These are phyloP conservation scores for Cutaneotrichosporon cutaneum DNA, from an alignment of 1,284 basidiomycete genomes.

Conservation along the genomic window DNA sequence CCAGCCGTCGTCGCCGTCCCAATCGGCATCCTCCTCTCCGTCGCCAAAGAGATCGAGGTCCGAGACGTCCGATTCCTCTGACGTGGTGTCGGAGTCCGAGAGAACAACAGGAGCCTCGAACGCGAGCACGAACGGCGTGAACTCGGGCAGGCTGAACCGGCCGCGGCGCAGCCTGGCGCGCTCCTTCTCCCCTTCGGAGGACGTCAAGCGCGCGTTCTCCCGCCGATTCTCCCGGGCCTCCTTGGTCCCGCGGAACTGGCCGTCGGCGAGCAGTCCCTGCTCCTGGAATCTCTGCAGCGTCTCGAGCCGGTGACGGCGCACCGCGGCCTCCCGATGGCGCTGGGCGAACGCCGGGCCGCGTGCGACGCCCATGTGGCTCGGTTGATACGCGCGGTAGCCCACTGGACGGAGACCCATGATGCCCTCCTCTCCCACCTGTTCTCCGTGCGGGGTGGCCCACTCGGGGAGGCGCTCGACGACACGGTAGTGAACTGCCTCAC, in stretches of 20 bases:
- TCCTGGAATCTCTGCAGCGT: background rate
- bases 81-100: no score
- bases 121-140: no score
- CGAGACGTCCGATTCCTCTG: background rate
- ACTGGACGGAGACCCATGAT: background rate
- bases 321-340: background rate
- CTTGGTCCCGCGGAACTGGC: background rate
- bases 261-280: background rate
- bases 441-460: background rate
- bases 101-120: no score
- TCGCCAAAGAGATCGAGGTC: background rate
- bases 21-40: background rate
- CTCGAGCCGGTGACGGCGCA: background rate
- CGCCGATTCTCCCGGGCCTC: background rate
- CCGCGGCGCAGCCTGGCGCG: background rate
- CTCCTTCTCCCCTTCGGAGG: background rate
- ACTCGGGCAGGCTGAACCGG: background rate
- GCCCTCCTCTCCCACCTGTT: background rate
- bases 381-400: background rate
- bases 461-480: conserved; percentile 19
- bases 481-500: conserved; percentile 8
- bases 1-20: background rate
- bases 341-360: background rate
- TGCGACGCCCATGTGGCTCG: background rate
- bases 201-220: background rate